Conservation (phyloP, 768 basidiomycete species). For the Tricholoma matsutake region DNA sequence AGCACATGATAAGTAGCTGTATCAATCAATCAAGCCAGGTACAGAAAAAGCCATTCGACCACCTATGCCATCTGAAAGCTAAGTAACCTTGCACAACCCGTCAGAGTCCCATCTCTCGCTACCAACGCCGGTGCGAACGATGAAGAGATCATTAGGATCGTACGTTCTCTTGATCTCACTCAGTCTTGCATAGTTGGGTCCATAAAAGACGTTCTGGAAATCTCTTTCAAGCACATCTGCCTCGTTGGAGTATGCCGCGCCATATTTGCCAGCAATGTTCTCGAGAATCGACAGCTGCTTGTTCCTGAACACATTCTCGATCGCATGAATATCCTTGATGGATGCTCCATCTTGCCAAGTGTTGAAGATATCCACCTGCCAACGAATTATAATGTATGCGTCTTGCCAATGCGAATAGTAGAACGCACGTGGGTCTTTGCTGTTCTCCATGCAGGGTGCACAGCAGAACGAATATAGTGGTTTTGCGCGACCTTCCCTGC, state of each 20-base stretch:
- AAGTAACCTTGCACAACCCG: neutral
- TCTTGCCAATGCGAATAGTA: neutral
- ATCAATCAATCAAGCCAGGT: neutral
- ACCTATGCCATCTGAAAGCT: no score
- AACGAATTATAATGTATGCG: neutral
- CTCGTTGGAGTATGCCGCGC: slow-evolving; percentile 34
- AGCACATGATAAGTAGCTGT: no score
- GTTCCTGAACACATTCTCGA: slow-evolving; percentile 20
- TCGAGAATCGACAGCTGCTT: slow-evolving; percentile 24
- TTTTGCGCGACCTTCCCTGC: slow-evolving; percentile 32
- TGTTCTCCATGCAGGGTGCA: slow-evolving; percentile 34
- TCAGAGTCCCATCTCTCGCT: neutral
- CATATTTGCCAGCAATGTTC: slow-evolving; percentile 22
- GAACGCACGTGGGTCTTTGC: slow-evolving; percentile 35
- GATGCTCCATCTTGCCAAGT: slow-evolving; percentile 14
- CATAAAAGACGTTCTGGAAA: slow-evolving; percentile 32
- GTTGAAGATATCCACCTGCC: slow-evolving; percentile 15
- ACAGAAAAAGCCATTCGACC: neutral
- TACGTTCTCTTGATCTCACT: slow-evolving; percentile 27
- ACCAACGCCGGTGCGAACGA: slow-evolving; percentile 17
- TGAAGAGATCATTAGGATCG: slow-evolving; percentile 32
- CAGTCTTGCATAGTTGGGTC: slow-evolving; percentile 31
- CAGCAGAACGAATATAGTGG: slow-evolving; percentile 27
- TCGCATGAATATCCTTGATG: slow-evolving; percentile 13
- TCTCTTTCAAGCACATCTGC: slow-evolving; percentile 29